Percentiles rank a stretch among this genome's conserved stretches.
phyloP scores from a whole-genome alignment of 2,329 filamentous ascomycete species.

The Ceratocystis destructans region DNA sequence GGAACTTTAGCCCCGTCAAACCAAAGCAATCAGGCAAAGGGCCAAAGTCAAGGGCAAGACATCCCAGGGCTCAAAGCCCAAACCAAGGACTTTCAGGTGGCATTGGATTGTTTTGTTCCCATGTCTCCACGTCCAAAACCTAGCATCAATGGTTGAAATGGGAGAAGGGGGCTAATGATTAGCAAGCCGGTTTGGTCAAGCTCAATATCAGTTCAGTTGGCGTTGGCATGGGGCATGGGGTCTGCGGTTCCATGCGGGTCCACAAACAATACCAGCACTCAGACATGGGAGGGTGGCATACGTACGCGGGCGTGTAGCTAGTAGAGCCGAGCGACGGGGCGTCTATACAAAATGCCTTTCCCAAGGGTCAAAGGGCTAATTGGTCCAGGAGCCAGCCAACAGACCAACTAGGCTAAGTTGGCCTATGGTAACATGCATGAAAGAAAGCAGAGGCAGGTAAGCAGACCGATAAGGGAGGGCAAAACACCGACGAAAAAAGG shows the following conservation, averaged over 20 bases:
- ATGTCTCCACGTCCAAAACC: not conserved
- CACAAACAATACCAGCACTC: not conserved
- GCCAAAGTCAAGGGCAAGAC: not conserved
- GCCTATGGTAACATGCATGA: too few relatives aligned
- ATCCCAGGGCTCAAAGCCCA: too few relatives aligned
- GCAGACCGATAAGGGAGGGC: too few relatives aligned
- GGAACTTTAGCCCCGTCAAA: not conserved
- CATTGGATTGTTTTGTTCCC: too few relatives aligned
- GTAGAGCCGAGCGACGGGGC: not conserved
- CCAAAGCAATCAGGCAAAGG: not conserved
- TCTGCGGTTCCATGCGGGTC: not conserved
- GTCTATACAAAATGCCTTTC: not conserved
- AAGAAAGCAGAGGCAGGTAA: not conserved
- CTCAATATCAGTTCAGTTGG: not conserved
- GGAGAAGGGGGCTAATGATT: not conserved
- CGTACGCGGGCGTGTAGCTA: not conserved
- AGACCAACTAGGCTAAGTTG: not conserved
- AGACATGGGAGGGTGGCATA: not conserved
- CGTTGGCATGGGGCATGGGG: not conserved
- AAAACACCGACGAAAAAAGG: too few relatives aligned
- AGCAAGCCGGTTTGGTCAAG: too few relatives aligned
- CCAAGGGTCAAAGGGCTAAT: not conserved
- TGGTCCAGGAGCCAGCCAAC: not conserved
- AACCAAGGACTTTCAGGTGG: too few relatives aligned
- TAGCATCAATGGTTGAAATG: not conserved